These are phyloP conservation scores for Puccinia horiana DNA, from an alignment of 1,284 basidiomycete genomes.

Conservation along the genomic window DNA sequence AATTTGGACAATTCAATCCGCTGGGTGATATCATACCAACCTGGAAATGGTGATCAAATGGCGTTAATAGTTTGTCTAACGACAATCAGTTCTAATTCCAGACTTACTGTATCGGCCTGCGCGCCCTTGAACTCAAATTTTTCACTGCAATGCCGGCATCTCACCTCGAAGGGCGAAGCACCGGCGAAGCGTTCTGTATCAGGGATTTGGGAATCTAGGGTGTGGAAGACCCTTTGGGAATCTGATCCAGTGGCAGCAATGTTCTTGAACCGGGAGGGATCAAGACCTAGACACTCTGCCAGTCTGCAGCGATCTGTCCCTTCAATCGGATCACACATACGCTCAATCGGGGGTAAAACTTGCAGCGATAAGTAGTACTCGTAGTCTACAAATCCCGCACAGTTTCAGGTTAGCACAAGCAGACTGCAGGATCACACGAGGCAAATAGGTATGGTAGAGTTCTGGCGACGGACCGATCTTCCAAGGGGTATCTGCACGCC, in stretches of 20 bases:
- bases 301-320: constrained; percentile 87
- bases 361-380: constrained; percentile 90
- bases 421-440: not conserved
- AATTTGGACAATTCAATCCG: constrained; percentile 64
- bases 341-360: constrained; percentile 88
- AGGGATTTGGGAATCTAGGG: constrained; percentile 85
- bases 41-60: constrained; percentile 51
- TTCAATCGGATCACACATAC: constrained; percentile 92
- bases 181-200: constrained; percentile 84
- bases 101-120: constrained; percentile 67
- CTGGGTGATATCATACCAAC: constrained; percentile 57
- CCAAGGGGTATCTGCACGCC: constrained; percentile 68
- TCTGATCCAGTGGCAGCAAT: constrained; percentile 62
- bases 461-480: constrained; percentile 69
- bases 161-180: constrained; percentile 68
- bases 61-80: not conserved
- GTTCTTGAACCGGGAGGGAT: constrained; percentile 73
- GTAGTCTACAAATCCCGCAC: constrained; percentile 66
- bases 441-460: not conserved
- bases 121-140: constrained; percentile 69
- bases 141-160: constrained; percentile 73
- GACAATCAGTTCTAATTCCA: constrained; percentile 59
- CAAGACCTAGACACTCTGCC: constrained; percentile 91
- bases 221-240: constrained; percentile 70
- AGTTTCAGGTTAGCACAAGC: not conserved